Evolutionary conservation across 306 rosid species (phyloP), one percentile per base, ranked within the genome.

Genomic region (Benincasa hispida): DNA sequence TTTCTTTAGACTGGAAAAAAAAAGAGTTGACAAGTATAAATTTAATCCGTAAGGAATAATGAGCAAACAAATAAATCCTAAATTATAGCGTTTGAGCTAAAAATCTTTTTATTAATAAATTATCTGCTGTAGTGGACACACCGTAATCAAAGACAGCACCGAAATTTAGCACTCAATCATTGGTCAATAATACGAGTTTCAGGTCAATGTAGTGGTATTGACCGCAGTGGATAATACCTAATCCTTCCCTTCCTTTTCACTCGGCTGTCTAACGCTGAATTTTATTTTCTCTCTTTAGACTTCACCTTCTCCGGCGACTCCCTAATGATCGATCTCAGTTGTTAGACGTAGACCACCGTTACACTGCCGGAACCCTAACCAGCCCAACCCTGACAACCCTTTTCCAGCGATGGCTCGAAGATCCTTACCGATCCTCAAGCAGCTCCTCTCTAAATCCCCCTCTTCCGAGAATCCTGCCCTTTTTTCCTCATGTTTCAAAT

Each of bases 341-440:
- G 55, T 17, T 50, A 50, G 51, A 45, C 25, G 2, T 28, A 2
- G 28, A 17, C 47, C 39, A 6, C 74, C 68, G 65, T 76, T 32
- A 30, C 79, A 10, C 58, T 2, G 41, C 45, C 76, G 76, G 76
- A 72, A 72, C 56, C 42, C 41, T 72, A 25, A 27, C 8, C 2
- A 72, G 5, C 76, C 35, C 25, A 22, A 17, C 24, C 68, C 79
- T 32, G 4, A 48, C 9, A 53, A 15, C 42, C 54, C n/a, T 42
- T 77, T 48, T 53, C 70, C 28, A 37, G 5, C 79, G 68, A 91
- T 91, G 97, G 91, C 90, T 76, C 54, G 84, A 72, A 72, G 87
- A 81, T 62, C 90, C 73, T 13, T 76, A 0, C 81, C 84, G 1
- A 47, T 73, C 76, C 68, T 91, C 17, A 81, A 79, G 42, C 87